Evolutionary conservation across 1,284 basidiomycete species (phyloP).

Genomic region (Omphalotus olearius): DNA sequence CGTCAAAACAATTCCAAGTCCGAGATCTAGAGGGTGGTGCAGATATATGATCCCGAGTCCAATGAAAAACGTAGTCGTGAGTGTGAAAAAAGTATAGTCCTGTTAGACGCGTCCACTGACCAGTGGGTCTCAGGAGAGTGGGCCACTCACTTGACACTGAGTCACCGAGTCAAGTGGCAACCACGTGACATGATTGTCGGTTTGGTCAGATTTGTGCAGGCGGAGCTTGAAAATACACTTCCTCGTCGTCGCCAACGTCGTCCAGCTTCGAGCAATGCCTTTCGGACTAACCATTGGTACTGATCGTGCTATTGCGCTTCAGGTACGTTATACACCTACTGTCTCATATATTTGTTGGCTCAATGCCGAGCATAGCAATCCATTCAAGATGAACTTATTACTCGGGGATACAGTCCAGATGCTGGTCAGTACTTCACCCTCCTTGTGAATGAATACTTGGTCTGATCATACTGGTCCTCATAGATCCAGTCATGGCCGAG

Average conservation of each 20-base stretch:
- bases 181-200: slow-evolving; percentile 4
- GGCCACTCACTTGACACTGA: too few relatives aligned
- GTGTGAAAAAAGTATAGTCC: too few relatives aligned
- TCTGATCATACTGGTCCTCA: slow-evolving; percentile 11
- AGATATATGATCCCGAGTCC: too few relatives aligned
- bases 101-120: too few relatives aligned
- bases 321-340: slow-evolving; percentile 39
- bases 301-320: slow-evolving; percentile 67
- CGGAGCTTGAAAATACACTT: slow-evolving; percentile 13
- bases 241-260: slow-evolving; percentile 14
- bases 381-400: slow-evolving; percentile 79
- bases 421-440: slow-evolving; percentile 49
- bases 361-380: slow-evolving; percentile 47
- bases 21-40: too few relatives aligned
- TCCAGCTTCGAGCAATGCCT: slow-evolving; percentile 42
- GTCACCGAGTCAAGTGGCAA: not conserved
- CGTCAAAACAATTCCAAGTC: too few relatives aligned
- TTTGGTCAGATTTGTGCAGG: not conserved
- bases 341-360: not conserved
- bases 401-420: slow-evolving; percentile 71
- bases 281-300: slow-evolving; percentile 78
- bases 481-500: slow-evolving; percentile 87
- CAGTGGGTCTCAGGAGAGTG: too few relatives aligned
- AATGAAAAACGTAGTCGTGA: too few relatives aligned
- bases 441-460: not conserved